Evolutionary conservation across 768 basidiomycete genomes (phyloP).

Genomic region (Phlegmacium glaucopus): DNA sequence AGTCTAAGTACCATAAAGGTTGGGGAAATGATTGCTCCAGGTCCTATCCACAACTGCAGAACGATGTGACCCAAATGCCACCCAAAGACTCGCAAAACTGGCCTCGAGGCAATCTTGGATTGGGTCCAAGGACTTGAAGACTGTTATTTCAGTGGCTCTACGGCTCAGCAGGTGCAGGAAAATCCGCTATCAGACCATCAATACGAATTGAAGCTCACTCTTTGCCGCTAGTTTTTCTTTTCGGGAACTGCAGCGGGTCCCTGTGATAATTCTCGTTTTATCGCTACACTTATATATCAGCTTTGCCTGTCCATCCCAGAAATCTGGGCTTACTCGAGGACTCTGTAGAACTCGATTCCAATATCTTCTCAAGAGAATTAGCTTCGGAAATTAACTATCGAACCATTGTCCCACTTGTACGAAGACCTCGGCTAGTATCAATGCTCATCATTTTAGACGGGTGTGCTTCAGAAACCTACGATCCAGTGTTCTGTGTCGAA

Average conservation of each 20-base stretch:
- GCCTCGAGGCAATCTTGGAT: constrained; percentile 8
- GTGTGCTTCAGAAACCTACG: constrained; percentile 5
- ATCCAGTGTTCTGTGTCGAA: constrained; percentile 6
- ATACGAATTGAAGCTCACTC: constrained; percentile 1
- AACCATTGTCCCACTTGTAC: constrained; percentile 1
- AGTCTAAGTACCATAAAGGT: too few species aligned
- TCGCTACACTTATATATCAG: constrained; percentile 14
- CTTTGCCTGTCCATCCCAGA: constrained; percentile 9
- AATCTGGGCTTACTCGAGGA: constrained; percentile 1
- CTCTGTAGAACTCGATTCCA: constrained; percentile 4
- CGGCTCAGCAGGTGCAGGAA: constrained; percentile 17
- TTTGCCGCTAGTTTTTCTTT: constrained; percentile 15
- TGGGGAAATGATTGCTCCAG: background rate
- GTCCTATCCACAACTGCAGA: constrained; percentile 10
- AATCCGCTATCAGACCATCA: constrained; percentile 14
- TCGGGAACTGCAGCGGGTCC: constrained; percentile 10
- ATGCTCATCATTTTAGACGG: constrained; percentile 12
- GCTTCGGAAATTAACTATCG: constrained; percentile 7
- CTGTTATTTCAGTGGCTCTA: constrained; percentile 11
- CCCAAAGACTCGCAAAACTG: constrained; percentile 6
- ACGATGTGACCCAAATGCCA: constrained; percentile 16
- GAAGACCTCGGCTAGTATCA: background rate
- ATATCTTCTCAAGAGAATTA: constrained; percentile 9
- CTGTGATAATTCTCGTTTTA: constrained; percentile 7
- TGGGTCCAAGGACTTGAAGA: constrained; percentile 6